Evolutionary conservation across 139 green algal genomes (phyloP).

Genomic region (Chlorella sp.): DNA sequence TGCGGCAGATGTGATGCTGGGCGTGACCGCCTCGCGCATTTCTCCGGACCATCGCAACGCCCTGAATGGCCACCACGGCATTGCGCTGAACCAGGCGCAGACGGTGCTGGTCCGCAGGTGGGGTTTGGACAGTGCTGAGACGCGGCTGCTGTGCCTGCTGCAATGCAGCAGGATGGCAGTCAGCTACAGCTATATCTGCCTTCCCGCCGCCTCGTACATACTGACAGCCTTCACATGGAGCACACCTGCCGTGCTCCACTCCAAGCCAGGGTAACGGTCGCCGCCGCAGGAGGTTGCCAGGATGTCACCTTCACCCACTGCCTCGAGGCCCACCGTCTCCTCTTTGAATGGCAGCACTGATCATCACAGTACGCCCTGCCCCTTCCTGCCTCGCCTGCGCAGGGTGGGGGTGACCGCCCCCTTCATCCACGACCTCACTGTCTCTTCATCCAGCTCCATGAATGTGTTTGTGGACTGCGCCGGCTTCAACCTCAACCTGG

Average conservation of each 20-base stretch:
- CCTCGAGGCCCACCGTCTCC: background rate
- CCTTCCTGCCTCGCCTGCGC: background rate
- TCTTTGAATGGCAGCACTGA: background rate
- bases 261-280: no score
- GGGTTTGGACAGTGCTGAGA: no score
- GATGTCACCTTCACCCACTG: background rate
- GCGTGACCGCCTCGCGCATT: background rate
- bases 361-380: background rate
- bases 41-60: background rate
- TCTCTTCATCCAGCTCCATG: background rate
- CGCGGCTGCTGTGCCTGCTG: background rate
- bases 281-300: no score
- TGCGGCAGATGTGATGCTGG: background rate
- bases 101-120: no score
- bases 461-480: constrained; percentile 8
- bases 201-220: no score
- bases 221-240: no score
- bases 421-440: constrained; percentile 11
- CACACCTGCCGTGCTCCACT: no score
- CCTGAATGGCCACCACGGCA: constrained; percentile 1
- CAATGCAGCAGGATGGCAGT: no score
- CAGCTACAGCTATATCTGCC: no score
- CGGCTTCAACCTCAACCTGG: background rate
- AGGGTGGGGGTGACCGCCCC: background rate
- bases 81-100: background rate